A percentile compares a stretch with the other conserved stretches of the same genome.
Evolutionary conservation across 139 green algal genomes (phyloP).

Genomic region (Coelastrella sp.): DNA sequence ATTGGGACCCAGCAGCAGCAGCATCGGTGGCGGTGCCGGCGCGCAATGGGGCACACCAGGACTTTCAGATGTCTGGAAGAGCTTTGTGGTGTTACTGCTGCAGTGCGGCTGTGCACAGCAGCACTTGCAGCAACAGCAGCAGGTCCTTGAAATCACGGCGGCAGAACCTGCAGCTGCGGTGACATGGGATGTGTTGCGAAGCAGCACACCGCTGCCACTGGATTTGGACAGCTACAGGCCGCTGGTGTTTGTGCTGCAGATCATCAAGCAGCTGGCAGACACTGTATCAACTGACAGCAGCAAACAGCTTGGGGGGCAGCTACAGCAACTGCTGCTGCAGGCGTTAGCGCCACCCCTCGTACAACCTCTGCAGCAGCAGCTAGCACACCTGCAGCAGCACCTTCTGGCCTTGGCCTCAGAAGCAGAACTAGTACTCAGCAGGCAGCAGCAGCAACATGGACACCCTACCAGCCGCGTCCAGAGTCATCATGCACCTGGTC

Average conservation of each 20-base stretch:
- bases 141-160: neutral
- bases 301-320: neutral
- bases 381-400: neutral
- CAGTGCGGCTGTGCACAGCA: conserved; percentile 36
- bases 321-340: conserved; percentile 1
- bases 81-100: conserved; percentile 24
- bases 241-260: conserved; percentile 24
- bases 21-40: neutral
- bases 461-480: neutral
- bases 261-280: neutral
- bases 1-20: neutral
- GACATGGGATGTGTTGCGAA: neutral
- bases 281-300: no score
- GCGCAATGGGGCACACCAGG: neutral
- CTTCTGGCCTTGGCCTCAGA: neutral
- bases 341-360: neutral
- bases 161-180: neutral
- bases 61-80: neutral
- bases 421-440: conserved; percentile 15
- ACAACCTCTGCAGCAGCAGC: conserved; percentile 26
- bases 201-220: conserved; percentile 11
- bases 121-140: neutral
- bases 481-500: neutral
- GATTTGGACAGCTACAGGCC: conserved; percentile 31
- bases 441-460: neutral